phyloP scores from a whole-genome alignment of 2,329 filamentous ascomycete species.

The Coniochaeta prunicola region DNA sequence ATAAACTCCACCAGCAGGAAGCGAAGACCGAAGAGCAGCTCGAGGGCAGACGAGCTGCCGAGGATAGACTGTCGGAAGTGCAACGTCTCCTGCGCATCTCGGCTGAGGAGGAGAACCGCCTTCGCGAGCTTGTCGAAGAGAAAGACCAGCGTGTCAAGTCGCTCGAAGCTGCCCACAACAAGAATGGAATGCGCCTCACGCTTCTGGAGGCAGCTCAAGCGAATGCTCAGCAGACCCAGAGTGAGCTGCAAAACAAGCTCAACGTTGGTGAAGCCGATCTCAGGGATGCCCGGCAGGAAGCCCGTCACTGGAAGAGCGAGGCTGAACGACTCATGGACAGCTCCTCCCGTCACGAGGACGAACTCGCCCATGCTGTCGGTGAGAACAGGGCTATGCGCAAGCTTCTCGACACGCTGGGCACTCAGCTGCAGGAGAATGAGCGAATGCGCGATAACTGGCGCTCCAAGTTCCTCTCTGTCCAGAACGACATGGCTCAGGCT shows the following conservation, averaged over 20 bases:
- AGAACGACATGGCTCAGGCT: conserved; percentile 77
- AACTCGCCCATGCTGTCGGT: conserved; percentile 39
- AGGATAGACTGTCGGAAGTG: conserved; percentile 67
- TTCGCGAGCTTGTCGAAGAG: conserved; percentile 61
- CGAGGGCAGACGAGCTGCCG: conserved; percentile 54
- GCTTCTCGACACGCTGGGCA: conserved; percentile 64
- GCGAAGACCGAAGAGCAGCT: conserved; percentile 58
- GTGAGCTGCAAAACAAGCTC: conserved; percentile 49
- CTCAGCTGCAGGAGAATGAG: conserved; percentile 79
- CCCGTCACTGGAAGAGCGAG: conserved; percentile 53
- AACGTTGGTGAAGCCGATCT: conserved; percentile 48
- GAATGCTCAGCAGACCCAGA: conserved; percentile 44
- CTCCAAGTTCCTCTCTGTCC: conserved; percentile 74
- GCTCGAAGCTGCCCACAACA: conserved; percentile 47
- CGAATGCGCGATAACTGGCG: conserved; percentile 78
- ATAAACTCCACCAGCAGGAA: conserved; percentile 57
- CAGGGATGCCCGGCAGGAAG: conserved; percentile 47
- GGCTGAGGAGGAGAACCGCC: conserved; percentile 64
- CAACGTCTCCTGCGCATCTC: conserved; percentile 62
- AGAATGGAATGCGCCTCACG: conserved; percentile 54
- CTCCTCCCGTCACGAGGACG: conserved; percentile 39
- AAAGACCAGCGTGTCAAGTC: conserved; percentile 59
- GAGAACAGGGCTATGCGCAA: conserved; percentile 69
- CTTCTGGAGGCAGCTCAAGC: conserved; percentile 61
- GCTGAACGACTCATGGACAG: conserved; percentile 51